A percentile compares a stretch with the other conserved stretches of the same genome.
Evolutionary conservation across 1,284 basidiomycete species (phyloP).

Genomic region (Cryptococcus sp.): DNA sequence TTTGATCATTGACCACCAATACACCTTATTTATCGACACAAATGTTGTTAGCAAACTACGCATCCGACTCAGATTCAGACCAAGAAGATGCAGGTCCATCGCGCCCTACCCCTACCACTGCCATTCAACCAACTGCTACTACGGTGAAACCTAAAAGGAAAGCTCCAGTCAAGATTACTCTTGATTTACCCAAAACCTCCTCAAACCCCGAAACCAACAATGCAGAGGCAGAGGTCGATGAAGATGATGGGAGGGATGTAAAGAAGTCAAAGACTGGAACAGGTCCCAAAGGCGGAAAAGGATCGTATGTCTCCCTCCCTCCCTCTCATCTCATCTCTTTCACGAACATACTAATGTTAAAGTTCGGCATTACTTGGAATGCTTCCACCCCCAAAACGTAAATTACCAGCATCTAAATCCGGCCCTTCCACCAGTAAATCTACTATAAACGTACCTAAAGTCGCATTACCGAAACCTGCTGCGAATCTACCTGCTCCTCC

Average conservation of each 20-base stretch:
- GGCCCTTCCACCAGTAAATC: conserved; percentile 28
- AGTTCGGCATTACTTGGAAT: conserved; percentile 44
- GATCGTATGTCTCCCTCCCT: conserved; percentile 21
- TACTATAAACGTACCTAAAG: conserved; percentile 15
- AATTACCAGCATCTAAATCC: conserved; percentile 20
- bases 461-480: conserved; percentile 1
- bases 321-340: too few species aligned
- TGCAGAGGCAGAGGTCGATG: conserved; percentile 4
- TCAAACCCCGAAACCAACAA: not conserved
- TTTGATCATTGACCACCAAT: too few species aligned
- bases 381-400: conserved; percentile 46
- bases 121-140: not conserved
- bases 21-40: too few species aligned
- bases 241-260: conserved; percentile 6
- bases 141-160: conserved; percentile 17
- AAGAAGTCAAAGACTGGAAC: conserved; percentile 25
- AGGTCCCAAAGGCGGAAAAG: conserved; percentile 26
- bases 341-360: not conserved
- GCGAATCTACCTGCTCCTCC: conserved; percentile 3
- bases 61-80: conserved; percentile 36
- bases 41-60: conserved; percentile 47
- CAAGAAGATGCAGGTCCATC: conserved; percentile 1
- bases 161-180: conserved; percentile 42
- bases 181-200: conserved; percentile 36
- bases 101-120: not conserved